phyloP scores from a whole-genome alignment of 1,139 yeast genomes.

The Saccharomycopsis hybrid region DNA sequence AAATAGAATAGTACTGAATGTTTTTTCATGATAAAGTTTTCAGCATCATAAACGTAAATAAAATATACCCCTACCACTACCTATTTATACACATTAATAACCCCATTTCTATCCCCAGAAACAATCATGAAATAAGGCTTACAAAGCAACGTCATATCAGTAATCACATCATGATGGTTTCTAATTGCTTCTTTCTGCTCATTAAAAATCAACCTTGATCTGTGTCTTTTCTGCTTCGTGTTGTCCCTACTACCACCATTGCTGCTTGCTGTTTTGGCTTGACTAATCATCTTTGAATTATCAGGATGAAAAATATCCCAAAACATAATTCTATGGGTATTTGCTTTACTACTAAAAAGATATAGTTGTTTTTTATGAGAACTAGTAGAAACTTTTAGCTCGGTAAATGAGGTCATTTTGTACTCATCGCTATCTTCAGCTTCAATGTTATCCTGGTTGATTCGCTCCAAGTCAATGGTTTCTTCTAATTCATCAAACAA shows the following conservation, averaged over 20 bases:
- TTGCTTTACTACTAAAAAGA: constrained; percentile 31
- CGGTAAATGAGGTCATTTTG: constrained; percentile 28
- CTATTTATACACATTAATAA: constrained; percentile 48
- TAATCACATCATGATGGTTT: constrained; percentile 44
- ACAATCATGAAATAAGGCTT: constrained; percentile 57
- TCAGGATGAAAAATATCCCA: constrained; percentile 43
- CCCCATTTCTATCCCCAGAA: constrained; percentile 59
- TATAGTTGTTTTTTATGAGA: constrained; percentile 25
- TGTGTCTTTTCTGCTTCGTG: constrained; percentile 26
- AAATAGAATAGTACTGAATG: too few species aligned
- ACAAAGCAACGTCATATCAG: constrained; percentile 40
- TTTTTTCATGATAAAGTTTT: too few species aligned
- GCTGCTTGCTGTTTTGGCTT: constrained; percentile 24
- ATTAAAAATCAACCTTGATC: constrained; percentile 31
- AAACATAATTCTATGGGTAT: constrained; percentile 35
- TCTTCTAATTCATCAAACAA: constrained; percentile 13
- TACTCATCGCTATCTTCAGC: constrained; percentile 19
- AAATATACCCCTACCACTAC: too few species aligned
- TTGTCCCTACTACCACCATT: constrained; percentile 13
- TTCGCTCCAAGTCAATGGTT: constrained; percentile 16
- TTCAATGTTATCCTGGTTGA: background rate
- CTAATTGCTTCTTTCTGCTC: constrained; percentile 34
- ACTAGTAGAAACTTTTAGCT: constrained; percentile 23
- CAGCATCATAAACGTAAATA: too few species aligned
- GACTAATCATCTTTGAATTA: constrained; percentile 35